phyloP scores from a whole-genome alignment of 2,329 filamentous ascomycete species.

The Ophiostoma montium region DNA sequence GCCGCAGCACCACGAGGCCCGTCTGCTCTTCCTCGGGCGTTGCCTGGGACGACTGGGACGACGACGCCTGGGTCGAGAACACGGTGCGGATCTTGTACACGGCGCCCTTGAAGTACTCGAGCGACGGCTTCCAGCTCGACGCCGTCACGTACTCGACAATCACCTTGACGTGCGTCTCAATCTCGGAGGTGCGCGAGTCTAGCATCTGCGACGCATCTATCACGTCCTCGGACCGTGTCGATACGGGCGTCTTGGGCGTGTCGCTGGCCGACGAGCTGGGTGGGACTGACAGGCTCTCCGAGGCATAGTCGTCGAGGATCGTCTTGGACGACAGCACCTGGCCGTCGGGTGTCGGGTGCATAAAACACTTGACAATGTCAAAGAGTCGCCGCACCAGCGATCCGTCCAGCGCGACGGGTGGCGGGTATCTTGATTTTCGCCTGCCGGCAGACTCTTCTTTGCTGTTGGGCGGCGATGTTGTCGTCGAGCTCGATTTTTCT shows the following conservation, averaged over 20 bases:
- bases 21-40: constrained; percentile 35
- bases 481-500: too few relatives aligned
- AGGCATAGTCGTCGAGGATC: constrained; percentile 34
- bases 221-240: constrained; percentile 21
- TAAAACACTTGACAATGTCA: constrained; percentile 40
- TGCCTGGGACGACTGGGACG: constrained; percentile 20
- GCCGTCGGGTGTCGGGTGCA: constrained; percentile 43
- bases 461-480: not conserved
- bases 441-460: constrained; percentile 9
- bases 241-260: constrained; percentile 13
- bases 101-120: constrained; percentile 42
- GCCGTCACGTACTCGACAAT: constrained; percentile 52
- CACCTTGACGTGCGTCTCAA: constrained; percentile 40
- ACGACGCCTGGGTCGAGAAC: constrained; percentile 24
- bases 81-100: constrained; percentile 36
- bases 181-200: constrained; percentile 26
- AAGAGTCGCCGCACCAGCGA: constrained; percentile 39
- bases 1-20: constrained; percentile 40
- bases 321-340: constrained; percentile 41
- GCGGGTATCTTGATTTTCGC: constrained; percentile 15
- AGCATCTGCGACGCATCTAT: constrained; percentile 21
- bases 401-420: constrained; percentile 31
- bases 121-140: constrained; percentile 45
- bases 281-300: not conserved
- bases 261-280: constrained; percentile 7